Conservation (phyloP, 306 rosid species). For the Cyclanthera cordifolia region DNA sequence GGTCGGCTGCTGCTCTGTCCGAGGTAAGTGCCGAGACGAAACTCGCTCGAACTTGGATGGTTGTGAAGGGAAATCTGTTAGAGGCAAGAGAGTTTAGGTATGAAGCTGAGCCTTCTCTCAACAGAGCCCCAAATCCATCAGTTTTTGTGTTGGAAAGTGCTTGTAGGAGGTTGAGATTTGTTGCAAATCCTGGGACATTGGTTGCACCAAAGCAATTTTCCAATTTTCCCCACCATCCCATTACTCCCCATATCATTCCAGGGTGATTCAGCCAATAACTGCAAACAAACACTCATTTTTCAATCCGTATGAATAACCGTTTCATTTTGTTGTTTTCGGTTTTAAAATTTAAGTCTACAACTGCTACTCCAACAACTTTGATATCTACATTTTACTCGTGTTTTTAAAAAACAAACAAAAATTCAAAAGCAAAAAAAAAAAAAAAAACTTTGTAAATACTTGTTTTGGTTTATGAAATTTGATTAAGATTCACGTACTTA, state of each 20-base stretch:
- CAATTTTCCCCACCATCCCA: conserved; percentile 87
- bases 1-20: conserved; percentile 58
- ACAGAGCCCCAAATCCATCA: conserved; percentile 68
- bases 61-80: conserved; percentile 54
- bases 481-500: too few relatives aligned
- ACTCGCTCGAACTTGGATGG: conserved; percentile 54
- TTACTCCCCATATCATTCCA: conserved; percentile 56
- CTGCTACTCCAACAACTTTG: too few relatives aligned
- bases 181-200: conserved; percentile 49
- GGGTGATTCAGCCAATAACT: conserved; percentile 88
- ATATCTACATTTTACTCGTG: too few relatives aligned
- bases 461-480: too few relatives aligned
- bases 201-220: conserved; percentile 55
- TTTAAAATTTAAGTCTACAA: too few relatives aligned
- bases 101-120: conserved; percentile 72
- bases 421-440: too few relatives aligned
- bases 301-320: too few relatives aligned
- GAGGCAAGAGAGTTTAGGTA: conserved; percentile 68
- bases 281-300: conserved; percentile 11
- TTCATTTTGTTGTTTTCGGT: too few relatives aligned
- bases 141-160: conserved; percentile 72
- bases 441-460: too few relatives aligned
- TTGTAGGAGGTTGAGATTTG: conserved; percentile 43
- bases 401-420: too few relatives aligned
- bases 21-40: conserved; percentile 50